These are phyloP conservation scores for Hansfordia pulvinata DNA, from an alignment of 2,329 filamentous ascomycete genomes.

Conservation along the genomic window DNA sequence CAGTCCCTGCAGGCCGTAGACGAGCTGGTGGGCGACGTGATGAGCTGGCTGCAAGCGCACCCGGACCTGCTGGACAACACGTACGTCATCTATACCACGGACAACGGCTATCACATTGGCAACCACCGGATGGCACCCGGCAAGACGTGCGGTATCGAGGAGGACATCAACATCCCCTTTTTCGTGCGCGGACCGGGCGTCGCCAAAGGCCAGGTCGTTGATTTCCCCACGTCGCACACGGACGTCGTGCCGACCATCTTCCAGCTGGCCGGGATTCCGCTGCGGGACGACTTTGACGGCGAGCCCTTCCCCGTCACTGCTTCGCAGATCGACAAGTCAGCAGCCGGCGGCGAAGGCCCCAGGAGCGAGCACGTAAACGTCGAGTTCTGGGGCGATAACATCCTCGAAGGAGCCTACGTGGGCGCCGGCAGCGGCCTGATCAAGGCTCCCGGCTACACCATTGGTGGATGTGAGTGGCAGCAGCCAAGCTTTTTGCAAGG, in stretches of 20 bases:
- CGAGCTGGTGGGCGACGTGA: conserved; percentile 26
- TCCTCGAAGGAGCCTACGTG: too few species aligned
- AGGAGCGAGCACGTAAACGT: conserved; percentile 9
- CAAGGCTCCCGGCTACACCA: too few species aligned
- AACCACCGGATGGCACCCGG: conserved; percentile 44
- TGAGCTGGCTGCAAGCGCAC: background rate
- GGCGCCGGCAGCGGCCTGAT: too few species aligned
- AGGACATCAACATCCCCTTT: conserved; percentile 45
- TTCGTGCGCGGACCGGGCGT: conserved; percentile 41
- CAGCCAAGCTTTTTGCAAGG: too few species aligned
- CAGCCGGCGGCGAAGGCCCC: too few species aligned
- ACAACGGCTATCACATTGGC: conserved; percentile 48
- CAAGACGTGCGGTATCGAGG: conserved; percentile 43
- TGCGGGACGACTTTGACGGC: conserved; percentile 36
- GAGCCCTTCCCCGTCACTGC: conserved; percentile 28
- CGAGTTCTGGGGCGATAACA: conserved; percentile 5
- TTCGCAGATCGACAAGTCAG: conserved; percentile 12
- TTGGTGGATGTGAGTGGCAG: too few species aligned
- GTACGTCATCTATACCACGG: conserved; percentile 44
- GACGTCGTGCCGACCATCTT: conserved; percentile 51
- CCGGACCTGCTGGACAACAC: conserved; percentile 32
- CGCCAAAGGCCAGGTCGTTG: conserved; percentile 20
- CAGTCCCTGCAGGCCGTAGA: conserved; percentile 38
- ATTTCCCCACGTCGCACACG: conserved; percentile 43
- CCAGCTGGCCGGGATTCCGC: conserved; percentile 22